Conservation (phyloP, 306 rosid species). For the Cucumis hystrix region DNA sequence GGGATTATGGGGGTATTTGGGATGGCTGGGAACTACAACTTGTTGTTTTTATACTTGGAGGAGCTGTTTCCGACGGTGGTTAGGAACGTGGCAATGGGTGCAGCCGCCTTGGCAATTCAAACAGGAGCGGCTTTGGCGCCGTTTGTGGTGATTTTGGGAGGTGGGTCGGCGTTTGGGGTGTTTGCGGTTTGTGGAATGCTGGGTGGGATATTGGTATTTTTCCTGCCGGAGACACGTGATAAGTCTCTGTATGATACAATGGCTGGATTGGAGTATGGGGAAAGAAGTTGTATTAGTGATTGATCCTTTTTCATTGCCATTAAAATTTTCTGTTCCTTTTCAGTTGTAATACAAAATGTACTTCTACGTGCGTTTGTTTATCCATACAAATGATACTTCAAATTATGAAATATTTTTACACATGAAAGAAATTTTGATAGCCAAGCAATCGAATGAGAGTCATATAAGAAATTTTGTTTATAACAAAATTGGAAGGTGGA, state of each 20-base stretch:
- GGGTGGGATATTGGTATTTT: slow-evolving; percentile 38
- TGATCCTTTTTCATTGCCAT: too few species aligned
- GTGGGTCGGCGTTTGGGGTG: slow-evolving; percentile 28
- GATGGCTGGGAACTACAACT: slow-evolving; percentile 48
- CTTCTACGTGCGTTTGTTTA: background rate
- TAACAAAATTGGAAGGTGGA: too few species aligned
- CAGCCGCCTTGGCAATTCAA: slow-evolving; percentile 27
- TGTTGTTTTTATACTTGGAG: slow-evolving; percentile 36
- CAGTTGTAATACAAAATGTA: background rate
- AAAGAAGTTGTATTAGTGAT: background rate
- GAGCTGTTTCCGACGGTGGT: slow-evolving; percentile 58
- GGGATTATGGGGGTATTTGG: slow-evolving; percentile 49
- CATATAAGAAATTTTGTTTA: too few species aligned
- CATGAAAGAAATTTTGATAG: background rate
- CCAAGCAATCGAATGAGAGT: background rate
- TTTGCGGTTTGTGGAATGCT: slow-evolving; percentile 28
- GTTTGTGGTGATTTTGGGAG: slow-evolving; percentile 44
- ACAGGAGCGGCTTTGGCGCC: slow-evolving; percentile 49
- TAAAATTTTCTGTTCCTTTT: background rate
- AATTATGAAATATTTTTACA: too few species aligned
- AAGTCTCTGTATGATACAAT: slow-evolving; percentile 43
- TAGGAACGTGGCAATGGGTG: slow-evolving; percentile 37
- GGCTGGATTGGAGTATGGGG: slow-evolving; percentile 21
- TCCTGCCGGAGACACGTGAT: slow-evolving; percentile 41
- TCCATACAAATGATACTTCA: background rate